These are phyloP conservation scores for Didymella pinodella DNA, from an alignment of 2,329 filamentous ascomycete species.

Conservation along the genomic window DNA sequence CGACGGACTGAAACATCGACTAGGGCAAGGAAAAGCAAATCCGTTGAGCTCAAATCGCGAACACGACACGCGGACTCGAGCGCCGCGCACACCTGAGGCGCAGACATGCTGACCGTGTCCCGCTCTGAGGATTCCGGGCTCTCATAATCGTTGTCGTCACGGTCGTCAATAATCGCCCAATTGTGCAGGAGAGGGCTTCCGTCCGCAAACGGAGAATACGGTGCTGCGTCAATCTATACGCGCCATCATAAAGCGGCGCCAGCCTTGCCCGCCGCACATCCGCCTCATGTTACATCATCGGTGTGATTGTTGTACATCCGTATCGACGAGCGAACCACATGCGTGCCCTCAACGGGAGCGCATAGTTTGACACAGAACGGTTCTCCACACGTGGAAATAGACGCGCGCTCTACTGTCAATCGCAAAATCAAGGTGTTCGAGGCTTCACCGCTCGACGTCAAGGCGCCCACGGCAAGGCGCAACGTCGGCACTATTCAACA, in stretches of 20 bases:
- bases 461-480: constrained; percentile 14
- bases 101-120: neutral
- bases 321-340: constrained; percentile 1
- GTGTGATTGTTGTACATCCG: constrained; percentile 11
- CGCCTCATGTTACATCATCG: constrained; percentile 10
- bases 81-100: neutral
- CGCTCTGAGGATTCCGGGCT: neutral
- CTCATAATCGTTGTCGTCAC: neutral
- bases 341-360: constrained; percentile 9
- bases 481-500: constrained; percentile 17
- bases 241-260: constrained; percentile 3
- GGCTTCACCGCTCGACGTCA: constrained; percentile 13
- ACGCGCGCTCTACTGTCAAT: constrained; percentile 22
- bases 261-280: constrained; percentile 1
- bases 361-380: constrained; percentile 3
- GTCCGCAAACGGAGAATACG: neutral
- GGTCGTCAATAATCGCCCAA: neutral
- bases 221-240: neutral
- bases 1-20: neutral
- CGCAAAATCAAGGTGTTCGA: constrained; percentile 10
- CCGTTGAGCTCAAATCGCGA: neutral
- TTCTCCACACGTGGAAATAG: constrained; percentile 7
- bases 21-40: neutral
- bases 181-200: neutral
- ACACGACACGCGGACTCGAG: neutral